A percentile compares a stretch with the other conserved stretches of the same genome.
These are phyloP conservation scores for Blastobotrys persicus DNA, from an alignment of 1,139 yeast species.

Conservation along the genomic window DNA sequence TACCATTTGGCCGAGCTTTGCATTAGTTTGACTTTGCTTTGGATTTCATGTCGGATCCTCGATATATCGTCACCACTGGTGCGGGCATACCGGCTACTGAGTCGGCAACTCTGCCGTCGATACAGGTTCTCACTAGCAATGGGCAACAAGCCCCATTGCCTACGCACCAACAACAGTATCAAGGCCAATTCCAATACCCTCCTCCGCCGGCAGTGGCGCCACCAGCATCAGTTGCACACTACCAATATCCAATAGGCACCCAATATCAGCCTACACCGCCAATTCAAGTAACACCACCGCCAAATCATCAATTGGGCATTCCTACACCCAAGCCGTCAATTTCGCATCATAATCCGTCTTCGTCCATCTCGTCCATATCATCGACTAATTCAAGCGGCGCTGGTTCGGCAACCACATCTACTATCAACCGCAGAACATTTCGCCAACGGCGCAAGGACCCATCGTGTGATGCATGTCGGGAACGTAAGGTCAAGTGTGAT, in stretches of 20 bases:
- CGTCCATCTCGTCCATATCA: constrained; percentile 10
- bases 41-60: neutral
- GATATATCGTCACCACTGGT: neutral
- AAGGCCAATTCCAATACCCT: neutral
- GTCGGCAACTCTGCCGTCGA: constrained; percentile 16
- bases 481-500: constrained; percentile 37
- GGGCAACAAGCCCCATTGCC: constrained; percentile 7
- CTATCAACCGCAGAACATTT: constrained; percentile 24
- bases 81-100: neutral
- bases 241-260: neutral
- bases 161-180: constrained; percentile 1
- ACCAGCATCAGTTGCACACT: neutral
- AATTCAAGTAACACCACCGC: constrained; percentile 13
- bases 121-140: constrained; percentile 12
- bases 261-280: constrained; percentile 3
- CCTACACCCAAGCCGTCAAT: neutral
- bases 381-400: constrained; percentile 7
- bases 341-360: neutral
- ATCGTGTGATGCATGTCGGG: constrained; percentile 37
- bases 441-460: constrained; percentile 36
- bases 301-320: constrained; percentile 3
- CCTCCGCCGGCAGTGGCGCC: constrained; percentile 14
- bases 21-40: neutral
- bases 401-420: constrained; percentile 1
- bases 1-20: neutral